Evolutionary conservation across 192 early-diverging fungal species (phyloP).

Genomic region (Backusella psychrophila): DNA sequence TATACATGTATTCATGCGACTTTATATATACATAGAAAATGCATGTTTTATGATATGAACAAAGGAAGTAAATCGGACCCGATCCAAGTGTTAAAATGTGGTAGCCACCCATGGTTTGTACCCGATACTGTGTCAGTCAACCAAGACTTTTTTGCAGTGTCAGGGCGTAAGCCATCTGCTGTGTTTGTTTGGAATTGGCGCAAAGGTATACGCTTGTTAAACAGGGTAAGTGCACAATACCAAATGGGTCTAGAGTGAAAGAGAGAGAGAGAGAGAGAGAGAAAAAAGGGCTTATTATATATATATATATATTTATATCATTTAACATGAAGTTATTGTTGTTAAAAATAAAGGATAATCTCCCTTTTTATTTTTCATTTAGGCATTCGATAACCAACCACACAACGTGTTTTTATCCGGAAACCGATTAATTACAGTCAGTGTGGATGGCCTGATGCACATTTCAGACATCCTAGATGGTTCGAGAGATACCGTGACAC

Average conservation of each 20-base stretch:
- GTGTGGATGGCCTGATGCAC: constrained; percentile 26
- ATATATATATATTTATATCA: neutral
- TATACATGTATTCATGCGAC: neutral
- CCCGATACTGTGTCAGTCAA: constrained; percentile 31
- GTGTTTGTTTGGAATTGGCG: constrained; percentile 40
- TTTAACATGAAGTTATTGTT: neutral
- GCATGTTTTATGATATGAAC: constrained; percentile 36
- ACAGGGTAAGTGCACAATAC: constrained; percentile 14
- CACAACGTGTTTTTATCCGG: constrained; percentile 31
- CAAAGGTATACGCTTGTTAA: constrained; percentile 29
- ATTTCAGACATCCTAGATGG: constrained; percentile 24
- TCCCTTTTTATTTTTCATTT: neutral
- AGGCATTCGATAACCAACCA: constrained; percentile 38
- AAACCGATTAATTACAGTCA: constrained; percentile 27
- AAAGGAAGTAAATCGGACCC: constrained; percentile 22
- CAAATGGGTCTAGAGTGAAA: neutral
- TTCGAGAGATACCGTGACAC: constrained; percentile 1
- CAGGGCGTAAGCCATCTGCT: constrained; percentile 35
- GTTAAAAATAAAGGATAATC: neutral
- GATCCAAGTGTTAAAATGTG: constrained; percentile 32
- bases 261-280: neutral
- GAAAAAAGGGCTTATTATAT: neutral
- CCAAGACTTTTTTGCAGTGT: constrained; percentile 32
- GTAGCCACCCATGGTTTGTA: constrained; percentile 28
- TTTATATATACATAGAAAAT: constrained; percentile 26